phyloP scores from a whole-genome alignment of 495 filamentous ascomycete species.

The Neurospora sp. region DNA sequence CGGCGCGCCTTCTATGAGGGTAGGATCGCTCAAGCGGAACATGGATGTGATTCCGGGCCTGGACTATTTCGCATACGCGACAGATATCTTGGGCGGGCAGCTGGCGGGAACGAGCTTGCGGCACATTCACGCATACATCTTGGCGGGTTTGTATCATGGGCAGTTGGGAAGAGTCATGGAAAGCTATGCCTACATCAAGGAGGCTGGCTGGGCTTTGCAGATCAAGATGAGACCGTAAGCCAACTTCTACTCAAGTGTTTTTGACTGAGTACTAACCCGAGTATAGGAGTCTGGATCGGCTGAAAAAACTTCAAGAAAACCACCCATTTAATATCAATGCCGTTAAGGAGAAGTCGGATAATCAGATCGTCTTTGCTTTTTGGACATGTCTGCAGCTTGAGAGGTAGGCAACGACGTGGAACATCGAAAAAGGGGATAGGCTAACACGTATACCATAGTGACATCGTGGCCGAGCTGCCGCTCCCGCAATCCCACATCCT shows the following conservation, averaged over 20 bases:
- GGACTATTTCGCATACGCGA: constrained; percentile 78
- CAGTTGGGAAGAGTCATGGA: constrained; percentile 82
- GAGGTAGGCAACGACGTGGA: constrained; percentile 43
- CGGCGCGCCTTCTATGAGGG: constrained; percentile 11
- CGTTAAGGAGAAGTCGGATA: constrained; percentile 33
- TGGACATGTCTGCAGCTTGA: constrained; percentile 95
- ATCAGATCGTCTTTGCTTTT: constrained; percentile 65
- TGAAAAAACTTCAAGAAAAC: constrained; percentile 25
- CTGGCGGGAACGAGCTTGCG: constrained; percentile 66
- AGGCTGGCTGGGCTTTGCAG: constrained; percentile 66
- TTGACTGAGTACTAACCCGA: neutral
- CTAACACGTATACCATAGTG: constrained; percentile 38
- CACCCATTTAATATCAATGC: constrained; percentile 9
- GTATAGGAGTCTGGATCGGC: constrained; percentile 33
- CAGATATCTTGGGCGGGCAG: constrained; percentile 75
- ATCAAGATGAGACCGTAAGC: constrained; percentile 70
- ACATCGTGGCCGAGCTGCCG: constrained; percentile 84
- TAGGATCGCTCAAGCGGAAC: constrained; percentile 44
- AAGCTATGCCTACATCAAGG: constrained; percentile 78
- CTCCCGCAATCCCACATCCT: constrained; percentile 73
- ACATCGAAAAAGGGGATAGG: neutral
- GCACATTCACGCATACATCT: constrained; percentile 75
- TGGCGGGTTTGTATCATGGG: constrained; percentile 81
- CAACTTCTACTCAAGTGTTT: neutral
- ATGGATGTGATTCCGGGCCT: constrained; percentile 83